These are phyloP conservation scores for Pseudoscleropodium purum DNA, from an alignment of 225 moss, liverwort and hornwort species.

Conservation along the genomic window DNA sequence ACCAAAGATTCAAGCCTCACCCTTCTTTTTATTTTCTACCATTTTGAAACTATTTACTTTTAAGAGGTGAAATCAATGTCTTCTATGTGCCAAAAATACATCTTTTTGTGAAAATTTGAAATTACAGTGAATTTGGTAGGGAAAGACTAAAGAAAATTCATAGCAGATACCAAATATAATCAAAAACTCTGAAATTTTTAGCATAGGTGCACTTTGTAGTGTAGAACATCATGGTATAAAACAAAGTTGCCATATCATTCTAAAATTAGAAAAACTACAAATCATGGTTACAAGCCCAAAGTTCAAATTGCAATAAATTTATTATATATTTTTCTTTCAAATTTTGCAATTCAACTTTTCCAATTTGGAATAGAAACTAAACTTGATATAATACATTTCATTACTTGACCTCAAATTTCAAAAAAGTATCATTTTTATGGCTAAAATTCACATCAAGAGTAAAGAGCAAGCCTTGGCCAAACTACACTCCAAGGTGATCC, in stretches of 20 bases:
- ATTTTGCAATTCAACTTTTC: neutral
- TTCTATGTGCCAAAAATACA: neutral
- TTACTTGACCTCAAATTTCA: neutral
- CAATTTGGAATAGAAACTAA: neutral
- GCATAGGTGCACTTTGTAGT: neutral
- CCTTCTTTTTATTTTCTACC: neutral
- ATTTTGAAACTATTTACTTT: neutral
- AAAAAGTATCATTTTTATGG: neutral
- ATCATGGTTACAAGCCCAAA: neutral
- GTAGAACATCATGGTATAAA: neutral
- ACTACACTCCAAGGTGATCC: no score
- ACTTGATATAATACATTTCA: neutral
- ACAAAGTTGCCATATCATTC: neutral
- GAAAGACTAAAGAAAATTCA: neutral
- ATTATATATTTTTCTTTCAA: neutral
- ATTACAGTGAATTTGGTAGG: neutral
- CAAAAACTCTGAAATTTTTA: neutral
- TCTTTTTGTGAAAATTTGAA: neutral
- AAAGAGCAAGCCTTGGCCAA: neutral
- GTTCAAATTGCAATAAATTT: neutral
- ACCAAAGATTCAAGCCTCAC: neutral
- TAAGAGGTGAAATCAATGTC: neutral
- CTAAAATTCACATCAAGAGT: neutral
- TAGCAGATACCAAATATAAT: neutral
- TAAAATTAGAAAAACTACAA: neutral